These are phyloP conservation scores for Teratosphaeria gauchensis DNA, from an alignment of 2,329 filamentous ascomycete genomes.

Conservation along the genomic window DNA sequence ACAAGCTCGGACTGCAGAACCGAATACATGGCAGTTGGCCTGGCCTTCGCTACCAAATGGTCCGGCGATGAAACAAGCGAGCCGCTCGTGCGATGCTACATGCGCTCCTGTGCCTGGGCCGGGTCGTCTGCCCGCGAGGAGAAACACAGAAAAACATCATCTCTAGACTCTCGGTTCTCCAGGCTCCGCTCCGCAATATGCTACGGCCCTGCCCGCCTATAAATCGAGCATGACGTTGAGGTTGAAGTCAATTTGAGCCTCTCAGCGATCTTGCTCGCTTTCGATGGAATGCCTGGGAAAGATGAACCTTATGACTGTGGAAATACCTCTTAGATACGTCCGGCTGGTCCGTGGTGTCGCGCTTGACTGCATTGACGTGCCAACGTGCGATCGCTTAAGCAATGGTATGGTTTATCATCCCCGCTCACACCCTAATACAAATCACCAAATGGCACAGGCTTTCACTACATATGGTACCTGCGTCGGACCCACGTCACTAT, in stretches of 20 bases:
- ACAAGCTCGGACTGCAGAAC: too few relatives aligned
- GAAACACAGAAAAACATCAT: background rate
- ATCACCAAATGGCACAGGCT: background rate
- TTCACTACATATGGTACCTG: background rate
- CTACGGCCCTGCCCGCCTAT: background rate
- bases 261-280: background rate
- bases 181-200: background rate
- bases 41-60: too few relatives aligned
- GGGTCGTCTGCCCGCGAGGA: background rate
- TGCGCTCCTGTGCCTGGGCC: background rate
- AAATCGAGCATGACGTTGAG: background rate
- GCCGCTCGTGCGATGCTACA: background rate
- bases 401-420: background rate
- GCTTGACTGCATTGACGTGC: background rate
- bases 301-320: background rate
- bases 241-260: background rate
- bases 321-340: background rate
- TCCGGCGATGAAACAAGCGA: background rate
- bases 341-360: background rate
- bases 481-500: background rate
- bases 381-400: background rate
- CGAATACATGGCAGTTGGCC: too few relatives aligned
- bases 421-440: background rate
- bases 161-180: background rate
- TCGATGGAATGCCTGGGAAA: background rate